These are phyloP conservation scores for Anethum foeniculum DNA, from an alignment of 140 eudicot genomes.

Conservation along the genomic window DNA sequence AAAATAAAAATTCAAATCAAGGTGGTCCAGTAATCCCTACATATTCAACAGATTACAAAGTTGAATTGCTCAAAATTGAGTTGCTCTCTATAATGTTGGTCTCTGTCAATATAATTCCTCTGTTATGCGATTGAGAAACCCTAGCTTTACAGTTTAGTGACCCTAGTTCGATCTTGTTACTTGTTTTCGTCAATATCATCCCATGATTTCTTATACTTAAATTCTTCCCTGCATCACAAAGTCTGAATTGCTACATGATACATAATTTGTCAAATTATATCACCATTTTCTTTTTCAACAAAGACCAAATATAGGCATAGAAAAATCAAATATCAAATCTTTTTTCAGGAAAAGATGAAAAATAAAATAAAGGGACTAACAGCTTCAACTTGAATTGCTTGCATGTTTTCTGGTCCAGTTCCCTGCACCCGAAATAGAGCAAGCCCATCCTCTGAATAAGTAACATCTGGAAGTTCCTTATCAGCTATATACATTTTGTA, in stretches of 20 bases:
- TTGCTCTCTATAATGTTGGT: background rate
- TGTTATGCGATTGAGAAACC: background rate
- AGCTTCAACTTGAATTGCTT: constrained; percentile 76
- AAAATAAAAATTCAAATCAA: background rate
- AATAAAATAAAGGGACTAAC: constrained; percentile 30
- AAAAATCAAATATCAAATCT: background rate
- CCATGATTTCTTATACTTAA: background rate
- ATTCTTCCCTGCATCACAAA: background rate
- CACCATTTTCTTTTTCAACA: background rate
- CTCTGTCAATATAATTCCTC: background rate
- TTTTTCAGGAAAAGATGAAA: background rate
- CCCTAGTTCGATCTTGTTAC: background rate
- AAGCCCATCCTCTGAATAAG: constrained; percentile 78
- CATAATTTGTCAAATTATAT: background rate
- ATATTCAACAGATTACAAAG: background rate
- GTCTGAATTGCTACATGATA: background rate
- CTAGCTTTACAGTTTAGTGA: background rate
- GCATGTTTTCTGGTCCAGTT: constrained; percentile 48
- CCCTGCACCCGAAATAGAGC: constrained; percentile 86
- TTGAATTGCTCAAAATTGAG: background rate
- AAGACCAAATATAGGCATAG: background rate
- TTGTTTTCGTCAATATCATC: background rate
- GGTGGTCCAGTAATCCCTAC: background rate
- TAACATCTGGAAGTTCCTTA: constrained; percentile 74
- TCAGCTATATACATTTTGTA: constrained; percentile 66